Base-by-base conservation (phyloP, 1,284 basidiomycete species). In the Ganoderma multipileum region DNA sequence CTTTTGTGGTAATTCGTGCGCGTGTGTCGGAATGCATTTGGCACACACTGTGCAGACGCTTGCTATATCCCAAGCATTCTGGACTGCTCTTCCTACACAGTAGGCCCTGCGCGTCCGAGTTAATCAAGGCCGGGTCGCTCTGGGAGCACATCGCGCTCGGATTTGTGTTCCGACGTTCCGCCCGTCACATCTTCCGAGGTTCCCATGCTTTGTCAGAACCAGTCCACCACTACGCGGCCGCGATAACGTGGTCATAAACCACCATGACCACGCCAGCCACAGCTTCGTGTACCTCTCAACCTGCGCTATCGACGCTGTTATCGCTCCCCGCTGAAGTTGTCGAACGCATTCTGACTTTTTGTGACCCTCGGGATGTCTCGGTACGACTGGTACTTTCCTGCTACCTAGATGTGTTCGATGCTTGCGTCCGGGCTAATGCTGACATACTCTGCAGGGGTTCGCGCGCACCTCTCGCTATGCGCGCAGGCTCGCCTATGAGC, bases 321-420 rank as follows among this genome's bases (percentile, higher is more conserved):
- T 71, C 75, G 12, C 76, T 90, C 38, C 90, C 91, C 0, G 71
- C 82, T 12, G 90, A 92, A 75, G 76, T 92, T 52, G 74, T 83
- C 28, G 87, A 91, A 73, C 83, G 86, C 58, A 83, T 86, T 41
- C 83, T 92, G 36, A 78, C 81, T 18, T 83, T 84, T 71, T 87
- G 85, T 71, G 82, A 85, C 72, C 86, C 87, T 54, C 79, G 79
- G 71, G 87, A 89, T 66, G 83, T 91, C 62, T 81, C 86, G 33
- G 79, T 83, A 66, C 33, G 63, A 23, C 18, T 42, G 11, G 38
- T 33, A n/a, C 6, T 12, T 38, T 23, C 11, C 55, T 57, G 33
- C 30, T 44, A 50, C n/a, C 18, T 39, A 38, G 8, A 38, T 8
- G 28, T 30, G 28, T 36, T 38, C 8, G 8, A 39, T n/a, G 38